These are phyloP conservation scores for Ligustrum vulgare DNA, from an alignment of 257 asterid species.

Conservation along the genomic window DNA sequence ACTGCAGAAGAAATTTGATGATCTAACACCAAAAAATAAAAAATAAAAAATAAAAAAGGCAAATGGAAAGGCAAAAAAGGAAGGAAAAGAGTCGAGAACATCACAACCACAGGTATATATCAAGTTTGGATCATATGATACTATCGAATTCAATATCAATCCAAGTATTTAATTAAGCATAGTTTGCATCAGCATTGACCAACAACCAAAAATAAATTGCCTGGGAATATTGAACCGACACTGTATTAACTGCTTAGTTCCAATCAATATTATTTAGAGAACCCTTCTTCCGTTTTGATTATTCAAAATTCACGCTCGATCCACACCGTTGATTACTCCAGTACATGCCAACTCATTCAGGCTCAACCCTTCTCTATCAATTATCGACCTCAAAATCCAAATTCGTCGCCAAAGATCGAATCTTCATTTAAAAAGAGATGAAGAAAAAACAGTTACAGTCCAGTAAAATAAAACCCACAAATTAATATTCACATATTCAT, in stretches of 20 bases:
- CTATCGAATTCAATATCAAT: background rate
- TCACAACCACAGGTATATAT: background rate
- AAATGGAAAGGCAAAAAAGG: background rate
- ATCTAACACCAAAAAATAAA: background rate
- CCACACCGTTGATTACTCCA: background rate
- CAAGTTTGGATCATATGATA: background rate
- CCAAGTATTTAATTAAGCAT: background rate
- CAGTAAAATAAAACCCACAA: background rate
- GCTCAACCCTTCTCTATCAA: background rate
- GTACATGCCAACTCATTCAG: background rate
- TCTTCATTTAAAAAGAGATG: background rate
- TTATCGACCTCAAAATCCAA: background rate
- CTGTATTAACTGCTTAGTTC: background rate
- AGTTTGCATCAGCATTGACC: background rate
- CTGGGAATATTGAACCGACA: conserved; percentile 1
- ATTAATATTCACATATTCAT: background rate
- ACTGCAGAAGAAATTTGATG: background rate
- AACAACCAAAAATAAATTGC: background rate
- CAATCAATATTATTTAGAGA: background rate
- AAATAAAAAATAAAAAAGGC: background rate
- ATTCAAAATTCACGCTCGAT: background rate
- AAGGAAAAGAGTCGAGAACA: background rate
- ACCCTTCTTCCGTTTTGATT: background rate
- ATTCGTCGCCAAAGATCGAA: background rate
- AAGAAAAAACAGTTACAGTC: background rate